Percentiles rank a stretch among this genome's conserved stretches.
These are phyloP conservation scores for Tephrocybe sp. DNA, from an alignment of 768 basidiomycete genomes.

Conservation along the genomic window DNA sequence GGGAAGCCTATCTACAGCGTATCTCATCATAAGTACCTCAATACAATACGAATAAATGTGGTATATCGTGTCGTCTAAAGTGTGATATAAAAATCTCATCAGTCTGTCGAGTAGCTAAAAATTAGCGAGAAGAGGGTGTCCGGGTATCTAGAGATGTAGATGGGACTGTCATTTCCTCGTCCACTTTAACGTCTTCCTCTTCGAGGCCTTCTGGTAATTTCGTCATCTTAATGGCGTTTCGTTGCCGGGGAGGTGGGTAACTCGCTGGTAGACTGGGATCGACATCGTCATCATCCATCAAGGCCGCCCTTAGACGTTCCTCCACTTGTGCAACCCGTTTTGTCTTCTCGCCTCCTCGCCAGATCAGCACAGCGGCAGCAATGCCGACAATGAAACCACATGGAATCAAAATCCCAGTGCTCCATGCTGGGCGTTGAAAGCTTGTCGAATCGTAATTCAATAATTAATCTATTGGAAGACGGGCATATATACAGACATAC, in stretches of 20 bases:
- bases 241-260: neutral
- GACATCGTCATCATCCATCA: conserved; percentile 19
- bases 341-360: conserved; percentile 66
- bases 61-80: neutral
- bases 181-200: conserved; percentile 26
- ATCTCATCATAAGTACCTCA: conserved; percentile 17
- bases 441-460: conserved; percentile 24
- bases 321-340: conserved; percentile 66
- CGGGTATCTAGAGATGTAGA: conserved; percentile 19
- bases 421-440: conserved; percentile 68
- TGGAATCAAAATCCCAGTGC: conserved; percentile 67
- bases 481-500: conserved; percentile 24
- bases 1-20: conserved; percentile 83
- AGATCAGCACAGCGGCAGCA: conserved; percentile 67
- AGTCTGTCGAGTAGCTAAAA: too few species aligned
- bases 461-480: neutral
- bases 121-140: conserved; percentile 8
- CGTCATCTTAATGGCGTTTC: conserved; percentile 2
- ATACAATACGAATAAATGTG: neutral
- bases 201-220: conserved; percentile 9
- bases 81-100: too few species aligned
- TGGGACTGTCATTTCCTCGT: conserved; percentile 41
- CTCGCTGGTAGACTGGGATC: neutral
- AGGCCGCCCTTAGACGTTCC: conserved; percentile 50
- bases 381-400: conserved; percentile 77